Base-by-base conservation (phyloP, 2,329 filamentous ascomycete species). In the Cercospora sesami region DNA sequence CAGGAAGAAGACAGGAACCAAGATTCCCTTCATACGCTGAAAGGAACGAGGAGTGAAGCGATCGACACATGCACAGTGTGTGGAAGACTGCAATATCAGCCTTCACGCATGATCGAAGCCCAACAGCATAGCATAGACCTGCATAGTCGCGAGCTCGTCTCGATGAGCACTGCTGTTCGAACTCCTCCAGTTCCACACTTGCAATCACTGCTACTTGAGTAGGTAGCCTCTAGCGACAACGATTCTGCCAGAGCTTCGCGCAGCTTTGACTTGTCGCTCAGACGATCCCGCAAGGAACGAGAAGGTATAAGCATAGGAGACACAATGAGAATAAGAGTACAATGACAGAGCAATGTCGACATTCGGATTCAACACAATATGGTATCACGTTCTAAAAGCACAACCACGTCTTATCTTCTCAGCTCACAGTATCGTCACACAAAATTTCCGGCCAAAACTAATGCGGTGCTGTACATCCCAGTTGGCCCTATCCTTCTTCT, bases 1-100 rank as follows among this genome's bases (percentile, higher is more conserved):
- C 77, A 86, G 86, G 73, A 85, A 85, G 75, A 85, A 83, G 66
- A 94, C 94, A 4, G 84, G 86, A 53, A 92, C 93, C 8, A 88
- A 88, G 76, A 96, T 99, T 74, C 95, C 94, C 0, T 91, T 96
- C 69, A 89, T 94, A 51, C 63, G 61, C 18, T 73, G 26, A 58
- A 10, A 10, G 53, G 51, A 4, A 33, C 8, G 12, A n/a, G 28
- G 14, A 18, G 16, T 31, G 30, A 18, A 58, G 33, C 14, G 4
- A 4, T 18, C 10, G 10, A 59, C 14, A 16, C 23, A 28, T 28
- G 48, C 16, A 53, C 23, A n/a, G 5, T 7, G 21, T 2, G 16
- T 28, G 14, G 23, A 53, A 28, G 23, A 16, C 5, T 53, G 5
- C 23, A 16, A 6, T 28, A 12, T 9, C 23, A 16, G 23, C 1